phyloP scores from a whole-genome alignment of 2,329 filamentous ascomycete species.

The Penicillium vulpinum region DNA sequence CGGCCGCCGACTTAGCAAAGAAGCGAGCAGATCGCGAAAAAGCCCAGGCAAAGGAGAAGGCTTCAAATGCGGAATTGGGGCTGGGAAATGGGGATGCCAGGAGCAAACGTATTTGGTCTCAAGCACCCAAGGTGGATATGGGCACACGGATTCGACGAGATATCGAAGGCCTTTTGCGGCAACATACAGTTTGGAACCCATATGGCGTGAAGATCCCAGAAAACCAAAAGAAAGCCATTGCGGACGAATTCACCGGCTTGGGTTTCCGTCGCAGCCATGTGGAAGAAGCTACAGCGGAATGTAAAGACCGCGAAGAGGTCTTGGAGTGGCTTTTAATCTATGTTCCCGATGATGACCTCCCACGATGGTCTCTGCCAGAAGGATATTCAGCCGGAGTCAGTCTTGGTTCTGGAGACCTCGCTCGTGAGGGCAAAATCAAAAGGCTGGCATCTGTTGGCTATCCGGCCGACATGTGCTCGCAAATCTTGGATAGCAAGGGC shows the following conservation, averaged over 20 bases:
- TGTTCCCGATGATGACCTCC: slow-evolving; percentile 95
- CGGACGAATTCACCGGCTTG: slow-evolving; percentile 73
- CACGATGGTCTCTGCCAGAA: slow-evolving; percentile 86
- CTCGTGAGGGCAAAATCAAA: slow-evolving; percentile 77
- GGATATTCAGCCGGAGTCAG: slow-evolving; percentile 88
- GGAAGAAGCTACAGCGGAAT: slow-evolving; percentile 81
- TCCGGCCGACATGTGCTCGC: slow-evolving; percentile 76
- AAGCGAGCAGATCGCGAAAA: slow-evolving; percentile 70
- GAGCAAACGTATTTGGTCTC: slow-evolving; percentile 73
- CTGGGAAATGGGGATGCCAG: slow-evolving; percentile 39
- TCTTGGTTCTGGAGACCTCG: slow-evolving; percentile 78
- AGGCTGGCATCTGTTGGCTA: slow-evolving; percentile 81
- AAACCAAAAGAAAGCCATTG: slow-evolving; percentile 58
- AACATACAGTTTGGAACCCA: slow-evolving; percentile 83
- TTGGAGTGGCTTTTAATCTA: slow-evolving; percentile 96
- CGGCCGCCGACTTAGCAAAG: slow-evolving; percentile 73
- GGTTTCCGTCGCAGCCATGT: slow-evolving; percentile 89
- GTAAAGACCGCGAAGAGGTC: slow-evolving; percentile 88
- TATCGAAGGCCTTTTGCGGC: slow-evolving; percentile 76
- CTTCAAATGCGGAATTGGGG: slow-evolving; percentile 60
- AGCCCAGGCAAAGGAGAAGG: slow-evolving; percentile 63
- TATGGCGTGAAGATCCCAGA: slow-evolving; percentile 67
- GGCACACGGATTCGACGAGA: slow-evolving; percentile 75
- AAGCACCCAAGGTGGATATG: slow-evolving; percentile 89
- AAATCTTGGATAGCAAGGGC: slow-evolving; percentile 67